phyloP scores from a whole-genome alignment of 345 rosid genomes.

The Trapa bicornis region DNA sequence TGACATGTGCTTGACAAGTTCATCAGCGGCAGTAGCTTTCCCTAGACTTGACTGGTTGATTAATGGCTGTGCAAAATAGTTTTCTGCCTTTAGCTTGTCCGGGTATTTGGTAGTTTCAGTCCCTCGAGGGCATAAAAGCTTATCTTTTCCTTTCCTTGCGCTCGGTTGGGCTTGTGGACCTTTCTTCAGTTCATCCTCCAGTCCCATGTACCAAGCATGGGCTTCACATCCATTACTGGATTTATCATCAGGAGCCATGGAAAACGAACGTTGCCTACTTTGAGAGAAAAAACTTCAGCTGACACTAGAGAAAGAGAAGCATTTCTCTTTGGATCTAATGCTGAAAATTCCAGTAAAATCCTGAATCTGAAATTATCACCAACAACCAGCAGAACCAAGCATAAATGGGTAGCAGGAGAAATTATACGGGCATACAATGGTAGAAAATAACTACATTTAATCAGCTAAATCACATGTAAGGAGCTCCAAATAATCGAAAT shows the following conservation, averaged over 20 bases:
- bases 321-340: not conserved
- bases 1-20: constrained; percentile 73
- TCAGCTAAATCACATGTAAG: not conserved
- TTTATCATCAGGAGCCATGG: constrained; percentile 13
- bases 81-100: constrained; percentile 24
- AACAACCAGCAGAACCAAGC: not conserved
- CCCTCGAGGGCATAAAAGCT: constrained; percentile 14
- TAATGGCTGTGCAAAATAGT: constrained; percentile 2
- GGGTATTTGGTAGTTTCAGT: constrained; percentile 16
- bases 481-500: not conserved
- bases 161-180: constrained; percentile 20
- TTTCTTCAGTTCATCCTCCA: constrained; percentile 23
- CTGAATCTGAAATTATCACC: not conserved
- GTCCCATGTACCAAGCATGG: constrained; percentile 18
- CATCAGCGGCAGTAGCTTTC: constrained; percentile 34
- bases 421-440: not conserved
- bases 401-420: too few species aligned
- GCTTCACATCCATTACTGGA: too few species aligned
- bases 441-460: not conserved
- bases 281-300: constrained; percentile 6
- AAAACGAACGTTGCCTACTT: constrained; percentile 5
- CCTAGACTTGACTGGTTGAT: constrained; percentile 4
- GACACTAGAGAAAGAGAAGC: not conserved
- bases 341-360: not conserved
- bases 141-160: constrained; percentile 31